A percentile compares a stretch with the other conserved stretches of the same genome.
Evolutionary conservation across 139 green algal species (phyloP).

Genomic region (Auxenochlorella protothecoides): DNA sequence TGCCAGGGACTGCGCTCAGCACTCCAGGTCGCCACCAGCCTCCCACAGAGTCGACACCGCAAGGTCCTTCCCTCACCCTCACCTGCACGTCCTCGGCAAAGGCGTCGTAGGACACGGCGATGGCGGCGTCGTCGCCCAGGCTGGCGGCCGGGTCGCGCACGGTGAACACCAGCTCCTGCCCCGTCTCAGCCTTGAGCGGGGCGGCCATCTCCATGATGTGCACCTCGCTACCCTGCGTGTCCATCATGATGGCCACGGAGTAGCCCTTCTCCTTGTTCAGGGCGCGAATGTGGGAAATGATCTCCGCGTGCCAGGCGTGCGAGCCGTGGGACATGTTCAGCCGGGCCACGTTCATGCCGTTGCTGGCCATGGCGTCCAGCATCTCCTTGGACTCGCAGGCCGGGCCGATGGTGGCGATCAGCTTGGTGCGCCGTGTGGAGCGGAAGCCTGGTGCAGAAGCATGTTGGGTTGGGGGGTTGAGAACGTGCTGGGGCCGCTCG

Average conservation of each 20-base stretch:
- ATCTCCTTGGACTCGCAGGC: conserved; percentile 32
- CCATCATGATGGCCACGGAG: conserved; percentile 37
- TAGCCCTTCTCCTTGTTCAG: conserved; percentile 67
- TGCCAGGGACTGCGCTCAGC: too few species aligned
- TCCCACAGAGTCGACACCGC: background rate
- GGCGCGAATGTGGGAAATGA: conserved; percentile 47
- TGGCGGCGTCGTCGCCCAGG: conserved; percentile 35
- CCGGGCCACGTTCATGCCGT: conserved; percentile 57
- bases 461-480: background rate
- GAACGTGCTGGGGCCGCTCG: background rate
- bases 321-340: conserved; percentile 60
- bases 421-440: conserved; percentile 48
- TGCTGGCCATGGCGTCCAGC: conserved; percentile 37
- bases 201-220: conserved; percentile 49
- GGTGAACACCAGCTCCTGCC: conserved; percentile 48
- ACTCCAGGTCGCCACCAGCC: too few species aligned
- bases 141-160: conserved; percentile 35
- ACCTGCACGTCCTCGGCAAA: conserved; percentile 63
- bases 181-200: conserved; percentile 47
- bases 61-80: background rate
- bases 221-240: conserved; percentile 79
- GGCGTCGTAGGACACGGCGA: conserved; percentile 64
- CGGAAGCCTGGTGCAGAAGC: conserved; percentile 19
- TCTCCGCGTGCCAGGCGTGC: conserved; percentile 45
- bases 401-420: conserved; percentile 70